A percentile compares a stretch with the other conserved stretches of the same genome.
These are phyloP conservation scores for Piromyces finnis DNA, from an alignment of 192 early-diverging fungal species.

Conservation along the genomic window DNA sequence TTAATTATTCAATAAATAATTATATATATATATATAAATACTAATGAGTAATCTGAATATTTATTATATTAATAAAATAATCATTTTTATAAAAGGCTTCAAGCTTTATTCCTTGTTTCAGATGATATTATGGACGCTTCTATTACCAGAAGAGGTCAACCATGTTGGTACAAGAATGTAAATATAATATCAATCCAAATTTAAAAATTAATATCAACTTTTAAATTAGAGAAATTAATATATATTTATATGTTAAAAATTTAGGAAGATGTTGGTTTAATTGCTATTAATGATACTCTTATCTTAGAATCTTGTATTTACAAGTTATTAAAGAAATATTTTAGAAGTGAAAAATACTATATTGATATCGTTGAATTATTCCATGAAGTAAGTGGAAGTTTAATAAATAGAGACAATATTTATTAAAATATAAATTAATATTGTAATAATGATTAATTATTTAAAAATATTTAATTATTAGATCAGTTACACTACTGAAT, in stretches of 20 bases:
- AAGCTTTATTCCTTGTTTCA: conserved; percentile 94
- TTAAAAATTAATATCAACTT: too few species aligned
- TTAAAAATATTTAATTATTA: background rate
- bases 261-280: conserved; percentile 57
- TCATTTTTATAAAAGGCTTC: conserved; percentile 37
- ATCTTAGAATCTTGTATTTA: conserved; percentile 85
- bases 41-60: too few species aligned
- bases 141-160: conserved; percentile 87
- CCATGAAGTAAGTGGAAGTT: conserved; percentile 55
- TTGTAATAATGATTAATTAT: too few species aligned
- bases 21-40: too few species aligned
- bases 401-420: too few species aligned
- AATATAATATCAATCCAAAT: background rate
- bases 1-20: too few species aligned
- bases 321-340: conserved; percentile 86
- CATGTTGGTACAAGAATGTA: conserved; percentile 78
- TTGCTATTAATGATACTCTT: conserved; percentile 94
- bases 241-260: too few species aligned
- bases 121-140: conserved; percentile 98
- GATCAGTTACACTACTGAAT: conserved; percentile 87
- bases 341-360: conserved; percentile 69
- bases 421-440: too few species aligned
- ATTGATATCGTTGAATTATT: conserved; percentile 81
- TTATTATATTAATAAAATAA: background rate
- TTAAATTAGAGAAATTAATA: too few species aligned